A percentile compares a stretch with the other conserved stretches of the same genome.
Conservation (phyloP, 108 stramenopile genomes). For the Seminavis robusta region DNA sequence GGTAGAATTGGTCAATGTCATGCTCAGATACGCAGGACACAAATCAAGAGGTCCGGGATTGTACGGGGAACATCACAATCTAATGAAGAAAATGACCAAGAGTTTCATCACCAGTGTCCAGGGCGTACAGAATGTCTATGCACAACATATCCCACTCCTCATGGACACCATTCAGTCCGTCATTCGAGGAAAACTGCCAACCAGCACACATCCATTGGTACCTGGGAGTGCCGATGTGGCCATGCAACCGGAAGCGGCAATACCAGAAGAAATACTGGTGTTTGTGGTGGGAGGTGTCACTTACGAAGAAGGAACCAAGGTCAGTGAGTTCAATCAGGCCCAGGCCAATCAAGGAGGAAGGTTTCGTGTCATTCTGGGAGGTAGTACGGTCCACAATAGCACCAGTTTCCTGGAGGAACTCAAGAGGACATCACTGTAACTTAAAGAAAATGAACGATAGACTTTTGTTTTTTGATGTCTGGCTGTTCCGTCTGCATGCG, state of each 20-base stretch:
- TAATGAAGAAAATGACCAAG: slow-evolving; percentile 90
- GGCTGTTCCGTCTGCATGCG: too few species aligned
- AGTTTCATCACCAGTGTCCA: slow-evolving; percentile 91
- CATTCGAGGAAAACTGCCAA: slow-evolving; percentile 84
- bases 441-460: too few species aligned
- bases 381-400: slow-evolving; percentile 94
- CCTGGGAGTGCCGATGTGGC: slow-evolving; percentile 31
- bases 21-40: slow-evolving; percentile 88
- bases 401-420: slow-evolving; percentile 95
- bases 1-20: slow-evolving; percentile 89
- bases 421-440: slow-evolving; percentile 35
- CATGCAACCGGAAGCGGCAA: slow-evolving; percentile 18
- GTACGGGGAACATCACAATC: slow-evolving; percentile 71
- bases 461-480: too few species aligned
- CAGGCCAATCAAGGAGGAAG: slow-evolving; percentile 38
- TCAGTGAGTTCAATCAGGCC: slow-evolving; percentile 80
- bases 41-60: slow-evolving; percentile 85
- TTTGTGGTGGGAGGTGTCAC: slow-evolving; percentile 97
- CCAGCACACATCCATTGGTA: slow-evolving; percentile 74
- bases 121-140: slow-evolving; percentile 96
- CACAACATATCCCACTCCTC: slow-evolving; percentile 94
- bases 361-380: slow-evolving; percentile 82
- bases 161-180: slow-evolving; percentile 85
- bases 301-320: slow-evolving; percentile 94
- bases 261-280: slow-evolving; percentile 80